Conservation (phyloP, 768 basidiomycete genomes). For the Trametes meyenii region DNA sequence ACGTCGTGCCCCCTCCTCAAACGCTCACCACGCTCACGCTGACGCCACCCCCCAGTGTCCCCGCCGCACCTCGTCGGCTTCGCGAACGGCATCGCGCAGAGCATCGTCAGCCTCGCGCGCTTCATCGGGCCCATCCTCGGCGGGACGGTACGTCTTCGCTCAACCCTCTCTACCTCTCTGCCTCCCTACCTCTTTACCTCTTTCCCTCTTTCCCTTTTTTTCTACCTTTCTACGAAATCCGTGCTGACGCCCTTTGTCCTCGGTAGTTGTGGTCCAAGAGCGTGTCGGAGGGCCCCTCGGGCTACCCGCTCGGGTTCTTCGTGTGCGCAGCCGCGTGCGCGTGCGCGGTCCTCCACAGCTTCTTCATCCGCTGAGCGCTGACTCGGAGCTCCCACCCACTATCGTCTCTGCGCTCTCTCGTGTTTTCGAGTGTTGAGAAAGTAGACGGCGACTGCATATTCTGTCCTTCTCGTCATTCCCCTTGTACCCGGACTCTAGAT, state of each 20-base stretch:
- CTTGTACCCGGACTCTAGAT: too few species aligned
- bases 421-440: too few species aligned
- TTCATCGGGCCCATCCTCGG: slow-evolving; percentile 88
- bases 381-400: too few species aligned
- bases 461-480: too few species aligned
- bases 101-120: slow-evolving; percentile 90
- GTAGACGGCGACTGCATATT: too few species aligned
- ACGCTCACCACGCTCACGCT: too few species aligned
- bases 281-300: slow-evolving; percentile 65
- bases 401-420: too few species aligned
- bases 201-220: neutral
- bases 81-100: slow-evolving; percentile 96
- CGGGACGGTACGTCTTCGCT: slow-evolving; percentile 63
- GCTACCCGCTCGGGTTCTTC: slow-evolving; percentile 77
- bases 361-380: slow-evolving; percentile 72
- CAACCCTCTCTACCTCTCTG: too few species aligned
- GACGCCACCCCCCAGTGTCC: slow-evolving; percentile 68
- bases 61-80: slow-evolving; percentile 87
- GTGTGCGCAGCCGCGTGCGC: slow-evolving; percentile 63
- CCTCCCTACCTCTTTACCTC: too few species aligned
- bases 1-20: slow-evolving; percentile 33
- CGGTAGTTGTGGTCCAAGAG: slow-evolving; percentile 73
- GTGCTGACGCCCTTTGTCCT: slow-evolving; percentile 19
- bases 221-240: neutral
- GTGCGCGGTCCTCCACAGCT: slow-evolving; percentile 68